These are phyloP conservation scores for Hanseniaspora hatyaiensis DNA, from an alignment of 805 yeast genomes.

Conservation along the genomic window DNA sequence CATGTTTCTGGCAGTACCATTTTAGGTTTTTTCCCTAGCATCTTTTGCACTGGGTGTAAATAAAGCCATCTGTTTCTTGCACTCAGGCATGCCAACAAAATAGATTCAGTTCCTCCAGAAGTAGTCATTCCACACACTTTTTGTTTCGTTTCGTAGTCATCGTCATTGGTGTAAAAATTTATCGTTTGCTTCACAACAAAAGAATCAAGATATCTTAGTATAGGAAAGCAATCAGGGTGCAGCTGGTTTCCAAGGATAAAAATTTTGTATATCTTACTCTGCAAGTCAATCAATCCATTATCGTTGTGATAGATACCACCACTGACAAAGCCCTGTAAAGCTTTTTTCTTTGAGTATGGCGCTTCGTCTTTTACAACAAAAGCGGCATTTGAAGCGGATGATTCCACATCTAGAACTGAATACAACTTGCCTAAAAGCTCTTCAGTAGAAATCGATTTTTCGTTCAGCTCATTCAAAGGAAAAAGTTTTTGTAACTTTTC, in stretches of 20 bases:
- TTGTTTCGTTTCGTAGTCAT: background rate
- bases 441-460: conserved; percentile 40
- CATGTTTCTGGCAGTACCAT: conserved; percentile 79
- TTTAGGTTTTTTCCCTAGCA: conserved; percentile 63
- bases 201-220: conserved; percentile 89
- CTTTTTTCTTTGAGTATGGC: conserved; percentile 45
- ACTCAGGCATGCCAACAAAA: conserved; percentile 72
- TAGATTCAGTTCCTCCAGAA: conserved; percentile 92
- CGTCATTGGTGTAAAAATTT: conserved; percentile 37
- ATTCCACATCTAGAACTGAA: conserved; percentile 19
- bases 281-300: conserved; percentile 57
- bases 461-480: conserved; percentile 37
- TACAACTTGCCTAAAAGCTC: conserved; percentile 43
- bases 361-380: no score
- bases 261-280: conserved; percentile 60
- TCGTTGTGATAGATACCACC: conserved; percentile 99
- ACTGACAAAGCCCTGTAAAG: conserved; percentile 55
- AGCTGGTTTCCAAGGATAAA: conserved; percentile 85
- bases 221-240: conserved; percentile 96
- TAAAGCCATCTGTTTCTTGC: conserved; percentile 54
- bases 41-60: conserved; percentile 38
- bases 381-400: no score
- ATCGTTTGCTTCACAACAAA: conserved; percentile 90
- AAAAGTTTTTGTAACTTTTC: background rate
- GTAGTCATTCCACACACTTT: conserved; percentile 65